phyloP scores from a whole-genome alignment of 1,284 basidiomycete species.

The Trametes sp. region DNA sequence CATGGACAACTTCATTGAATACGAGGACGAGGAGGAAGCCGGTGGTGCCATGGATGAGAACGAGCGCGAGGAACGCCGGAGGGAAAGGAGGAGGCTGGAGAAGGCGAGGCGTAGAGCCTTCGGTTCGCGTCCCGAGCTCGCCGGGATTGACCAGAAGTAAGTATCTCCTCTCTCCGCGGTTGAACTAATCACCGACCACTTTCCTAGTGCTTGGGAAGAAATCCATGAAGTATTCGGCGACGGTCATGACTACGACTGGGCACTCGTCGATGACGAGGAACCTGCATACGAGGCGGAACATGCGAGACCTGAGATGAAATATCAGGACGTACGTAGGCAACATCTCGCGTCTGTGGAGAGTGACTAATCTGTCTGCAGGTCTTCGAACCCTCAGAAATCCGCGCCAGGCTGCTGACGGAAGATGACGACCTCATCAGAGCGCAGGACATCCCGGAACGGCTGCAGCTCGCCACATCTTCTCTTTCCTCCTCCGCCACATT shows the following conservation, averaged over 20 bases:
- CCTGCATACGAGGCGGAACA: constrained; percentile 65
- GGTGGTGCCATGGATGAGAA: constrained; percentile 75
- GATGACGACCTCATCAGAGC: constrained; percentile 94
- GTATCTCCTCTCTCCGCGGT: constrained; percentile 41
- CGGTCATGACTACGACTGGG: constrained; percentile 97
- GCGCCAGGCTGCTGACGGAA: constrained; percentile 89
- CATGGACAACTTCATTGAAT: constrained; percentile 91
- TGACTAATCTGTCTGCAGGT: constrained; percentile 60
- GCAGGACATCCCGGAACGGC: constrained; percentile 94
- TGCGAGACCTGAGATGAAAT: constrained; percentile 79
- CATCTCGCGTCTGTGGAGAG: constrained; percentile 12
- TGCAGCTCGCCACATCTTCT: constrained; percentile 93
- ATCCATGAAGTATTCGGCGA: constrained; percentile 98
- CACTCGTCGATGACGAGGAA: constrained; percentile 82
- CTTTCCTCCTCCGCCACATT: constrained; percentile 75
- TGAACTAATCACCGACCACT: constrained; percentile 30
- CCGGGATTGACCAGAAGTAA: constrained; percentile 89
- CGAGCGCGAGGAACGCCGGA: constrained; percentile 75
- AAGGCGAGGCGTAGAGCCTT: constrained; percentile 69
- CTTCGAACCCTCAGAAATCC: constrained; percentile 98
- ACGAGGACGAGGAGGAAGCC: constrained; percentile 87
- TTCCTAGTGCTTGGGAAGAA: constrained; percentile 91
- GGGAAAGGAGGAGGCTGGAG: constrained; percentile 70
- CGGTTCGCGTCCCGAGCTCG: constrained; percentile 75
- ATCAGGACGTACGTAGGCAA: constrained; percentile 79